phyloP scores from a whole-genome alignment of 108 stramenopile species.

The Hondaea fermentalgiana region DNA sequence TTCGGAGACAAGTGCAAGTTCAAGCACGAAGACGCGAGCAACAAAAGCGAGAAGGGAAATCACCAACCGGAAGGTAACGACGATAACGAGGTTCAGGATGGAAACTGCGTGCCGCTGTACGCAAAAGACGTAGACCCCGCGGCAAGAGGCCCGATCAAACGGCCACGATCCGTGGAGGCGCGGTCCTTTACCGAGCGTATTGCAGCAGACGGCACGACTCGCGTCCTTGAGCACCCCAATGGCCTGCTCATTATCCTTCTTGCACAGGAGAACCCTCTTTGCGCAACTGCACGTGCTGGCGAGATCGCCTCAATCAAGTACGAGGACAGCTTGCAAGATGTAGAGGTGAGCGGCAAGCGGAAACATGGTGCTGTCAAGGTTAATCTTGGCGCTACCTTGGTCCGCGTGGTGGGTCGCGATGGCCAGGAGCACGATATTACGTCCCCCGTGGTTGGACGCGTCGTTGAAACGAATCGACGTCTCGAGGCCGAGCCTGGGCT shows the following conservation, averaged over 20 bases:
- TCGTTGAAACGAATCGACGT: background rate
- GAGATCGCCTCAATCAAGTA: background rate
- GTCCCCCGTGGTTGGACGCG: background rate
- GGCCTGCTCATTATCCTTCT: background rate
- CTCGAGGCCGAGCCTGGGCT: background rate
- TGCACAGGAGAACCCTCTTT: background rate
- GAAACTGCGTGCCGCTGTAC: background rate
- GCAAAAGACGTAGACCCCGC: background rate
- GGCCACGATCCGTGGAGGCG: background rate
- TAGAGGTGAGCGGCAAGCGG: background rate
- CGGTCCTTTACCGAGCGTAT: background rate
- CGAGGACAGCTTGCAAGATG: background rate
- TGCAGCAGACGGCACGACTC: background rate
- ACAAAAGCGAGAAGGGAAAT: background rate
- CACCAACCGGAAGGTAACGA: background rate
- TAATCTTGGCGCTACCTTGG: background rate
- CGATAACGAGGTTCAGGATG: background rate
- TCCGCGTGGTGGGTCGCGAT: background rate
- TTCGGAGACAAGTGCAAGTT: conserved; percentile 5
- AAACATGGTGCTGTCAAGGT: background rate
- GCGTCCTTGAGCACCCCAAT: background rate
- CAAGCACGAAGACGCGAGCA: background rate
- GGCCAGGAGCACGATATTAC: background rate
- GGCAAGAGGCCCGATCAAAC: background rate
- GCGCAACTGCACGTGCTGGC: background rate